A percentile compares a stretch with the other conserved stretches of the same genome.
phyloP scores from a whole-genome alignment of 2,329 filamentous ascomycete species.

The Trichoderma guizhouense region DNA sequence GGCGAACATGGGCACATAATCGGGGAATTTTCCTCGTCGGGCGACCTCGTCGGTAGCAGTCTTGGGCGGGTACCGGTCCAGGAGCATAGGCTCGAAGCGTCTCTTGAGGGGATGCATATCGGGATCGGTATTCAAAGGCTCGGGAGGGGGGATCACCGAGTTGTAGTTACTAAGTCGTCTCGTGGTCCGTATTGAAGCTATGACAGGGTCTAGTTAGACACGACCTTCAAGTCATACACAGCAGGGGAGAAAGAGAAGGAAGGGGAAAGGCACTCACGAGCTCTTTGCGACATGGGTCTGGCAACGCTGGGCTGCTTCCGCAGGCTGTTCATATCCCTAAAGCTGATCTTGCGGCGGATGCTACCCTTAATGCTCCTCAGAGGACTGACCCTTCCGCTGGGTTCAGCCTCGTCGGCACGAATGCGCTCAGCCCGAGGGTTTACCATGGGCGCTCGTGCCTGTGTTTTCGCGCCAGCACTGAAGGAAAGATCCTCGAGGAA shows the following conservation, averaged over 20 bases:
- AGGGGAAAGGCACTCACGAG: slow-evolving; percentile 38
- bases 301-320: slow-evolving; percentile 78
- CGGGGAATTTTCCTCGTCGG: slow-evolving; percentile 81
- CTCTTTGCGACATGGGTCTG: slow-evolving; percentile 52
- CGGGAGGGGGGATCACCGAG: slow-evolving; percentile 90
- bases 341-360: slow-evolving; percentile 87
- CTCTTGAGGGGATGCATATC: slow-evolving; percentile 95
- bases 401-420: slow-evolving; percentile 64
- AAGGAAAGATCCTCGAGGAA: slow-evolving; percentile 92
- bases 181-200: slow-evolving; percentile 69
- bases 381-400: slow-evolving; percentile 52
- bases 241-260: background rate
- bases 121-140: slow-evolving; percentile 83
- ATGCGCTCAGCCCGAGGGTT: slow-evolving; percentile 80
- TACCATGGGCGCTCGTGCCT: slow-evolving; percentile 67
- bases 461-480: slow-evolving; percentile 74
- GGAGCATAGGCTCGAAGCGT: slow-evolving; percentile 90
- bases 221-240: background rate
- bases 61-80: slow-evolving; percentile 89
- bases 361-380: slow-evolving; percentile 70
- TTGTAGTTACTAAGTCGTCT: slow-evolving; percentile 95
- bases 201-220: background rate
- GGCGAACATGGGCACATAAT: slow-evolving; percentile 98
- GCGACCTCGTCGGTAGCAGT: slow-evolving; percentile 75
- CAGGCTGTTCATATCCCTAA: slow-evolving; percentile 91